Percentiles rank a stretch among this genome's conserved stretches.
These are phyloP conservation scores for Plasmodium knowlesi DNA, from an alignment of 169 alveolate species.

Conservation along the genomic window DNA sequence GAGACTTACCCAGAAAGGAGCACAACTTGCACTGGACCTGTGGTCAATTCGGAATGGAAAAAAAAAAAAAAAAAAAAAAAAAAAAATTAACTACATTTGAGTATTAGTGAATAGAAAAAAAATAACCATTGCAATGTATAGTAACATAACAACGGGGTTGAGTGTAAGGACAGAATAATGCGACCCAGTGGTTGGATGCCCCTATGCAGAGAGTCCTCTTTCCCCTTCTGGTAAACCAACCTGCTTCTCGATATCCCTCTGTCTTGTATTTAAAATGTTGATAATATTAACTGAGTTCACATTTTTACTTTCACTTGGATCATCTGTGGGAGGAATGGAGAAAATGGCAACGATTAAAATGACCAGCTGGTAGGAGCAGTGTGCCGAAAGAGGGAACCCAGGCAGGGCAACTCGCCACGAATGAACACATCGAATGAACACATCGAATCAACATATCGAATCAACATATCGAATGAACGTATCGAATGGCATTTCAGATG, in stretches of 20 bases:
- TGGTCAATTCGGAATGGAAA: background rate
- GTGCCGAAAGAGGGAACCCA: background rate
- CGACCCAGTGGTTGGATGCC: background rate
- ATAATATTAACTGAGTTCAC: conserved; percentile 7
- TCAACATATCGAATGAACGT: background rate
- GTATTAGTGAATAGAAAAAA: background rate
- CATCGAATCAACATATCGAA: no score
- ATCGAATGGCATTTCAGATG: background rate
- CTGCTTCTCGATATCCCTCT: conserved; percentile 56
- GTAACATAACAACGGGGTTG: background rate
- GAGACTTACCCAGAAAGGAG: conserved; percentile 33
- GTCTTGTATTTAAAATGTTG: conserved; percentile 46
- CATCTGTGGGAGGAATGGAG: background rate
- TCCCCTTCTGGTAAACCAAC: background rate
- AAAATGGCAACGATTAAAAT: background rate
- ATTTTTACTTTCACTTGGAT: conserved; percentile 11
- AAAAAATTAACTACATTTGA: background rate
- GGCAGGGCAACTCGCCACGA: background rate
- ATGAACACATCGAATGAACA: background rate
- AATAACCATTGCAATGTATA: background rate
- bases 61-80: conserved; percentile 5
- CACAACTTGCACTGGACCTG: conserved; percentile 38
- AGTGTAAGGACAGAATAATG: background rate
- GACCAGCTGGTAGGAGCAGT: background rate
- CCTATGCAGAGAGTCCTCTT: background rate